These are phyloP conservation scores for Aspergillus ibericus DNA, from an alignment of 2,329 filamentous ascomycete species.

Conservation along the genomic window DNA sequence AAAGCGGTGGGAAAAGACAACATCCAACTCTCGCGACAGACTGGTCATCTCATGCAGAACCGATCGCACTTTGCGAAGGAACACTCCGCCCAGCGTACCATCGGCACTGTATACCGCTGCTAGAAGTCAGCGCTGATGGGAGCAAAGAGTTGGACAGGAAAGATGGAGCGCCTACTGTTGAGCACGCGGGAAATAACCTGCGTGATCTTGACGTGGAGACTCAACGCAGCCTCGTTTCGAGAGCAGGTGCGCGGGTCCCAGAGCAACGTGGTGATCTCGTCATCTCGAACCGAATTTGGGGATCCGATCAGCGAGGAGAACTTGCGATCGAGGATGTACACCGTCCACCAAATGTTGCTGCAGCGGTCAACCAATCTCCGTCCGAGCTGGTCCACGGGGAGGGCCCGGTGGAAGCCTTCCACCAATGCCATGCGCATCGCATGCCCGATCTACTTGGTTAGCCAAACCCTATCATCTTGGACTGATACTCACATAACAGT, in stretches of 20 bases:
- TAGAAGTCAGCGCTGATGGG: background rate
- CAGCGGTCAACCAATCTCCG: slow-evolving; percentile 50
- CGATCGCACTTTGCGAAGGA: slow-evolving; percentile 34
- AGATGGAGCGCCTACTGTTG: slow-evolving; percentile 30
- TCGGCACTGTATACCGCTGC: slow-evolving; percentile 38
- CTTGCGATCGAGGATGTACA: slow-evolving; percentile 56
- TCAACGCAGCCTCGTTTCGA: slow-evolving; percentile 37
- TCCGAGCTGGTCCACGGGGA: slow-evolving; percentile 50
- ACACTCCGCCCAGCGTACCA: slow-evolving; percentile 26
- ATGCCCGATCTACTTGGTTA: slow-evolving; percentile 50
- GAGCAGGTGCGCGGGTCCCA: slow-evolving; percentile 41
- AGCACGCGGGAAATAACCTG: slow-evolving; percentile 41
- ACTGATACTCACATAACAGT: slow-evolving; percentile 46
- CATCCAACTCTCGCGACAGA: slow-evolving; percentile 36
- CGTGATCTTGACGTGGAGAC: slow-evolving; percentile 44
- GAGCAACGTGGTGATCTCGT: slow-evolving; percentile 48
- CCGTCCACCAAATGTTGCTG: slow-evolving; percentile 57
- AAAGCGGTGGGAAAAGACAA: slow-evolving; percentile 35
- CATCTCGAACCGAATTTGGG: slow-evolving; percentile 52
- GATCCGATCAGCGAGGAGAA: slow-evolving; percentile 57
- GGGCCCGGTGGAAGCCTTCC: slow-evolving; percentile 55
- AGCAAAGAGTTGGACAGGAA: too few species aligned
- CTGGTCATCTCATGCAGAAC: slow-evolving; percentile 35
- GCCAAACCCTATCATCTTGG: background rate
- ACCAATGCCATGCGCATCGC: slow-evolving; percentile 55